Percentiles rank a stretch among this genome's conserved stretches.
phyloP scores from a whole-genome alignment of 208 protist genomes.

The Angomonas ambiguus region DNA sequence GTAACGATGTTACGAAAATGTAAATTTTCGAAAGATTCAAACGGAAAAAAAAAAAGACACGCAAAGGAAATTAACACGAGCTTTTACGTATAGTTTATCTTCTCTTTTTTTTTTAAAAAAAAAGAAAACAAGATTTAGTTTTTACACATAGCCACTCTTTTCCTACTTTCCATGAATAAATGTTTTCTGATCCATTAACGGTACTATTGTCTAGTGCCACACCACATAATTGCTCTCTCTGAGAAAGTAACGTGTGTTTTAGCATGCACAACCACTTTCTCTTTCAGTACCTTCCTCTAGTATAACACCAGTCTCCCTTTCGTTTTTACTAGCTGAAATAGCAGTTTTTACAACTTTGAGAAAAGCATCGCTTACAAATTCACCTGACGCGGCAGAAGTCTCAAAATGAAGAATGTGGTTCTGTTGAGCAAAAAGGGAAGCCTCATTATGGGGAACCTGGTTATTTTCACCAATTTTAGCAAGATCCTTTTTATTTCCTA shows the following conservation, averaged over 20 bases:
- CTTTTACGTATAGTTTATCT: too few relatives aligned
- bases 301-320: not conserved
- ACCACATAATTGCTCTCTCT: not conserved
- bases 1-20: too few relatives aligned
- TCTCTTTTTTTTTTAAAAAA: too few relatives aligned
- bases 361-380: slow-evolving; percentile 94
- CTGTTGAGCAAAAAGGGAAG: slow-evolving; percentile 91
- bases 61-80: too few relatives aligned
- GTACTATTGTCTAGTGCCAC: too few relatives aligned
- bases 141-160: not conserved
- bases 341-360: slow-evolving; percentile 71
- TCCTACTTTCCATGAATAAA: not conserved
- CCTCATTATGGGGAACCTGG: slow-evolving; percentile 93
- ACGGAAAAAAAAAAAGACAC: too few relatives aligned
- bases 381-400: slow-evolving; percentile 88
- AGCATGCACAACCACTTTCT: not conserved
- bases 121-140: slow-evolving; percentile 4
- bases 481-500: slow-evolving; percentile 94
- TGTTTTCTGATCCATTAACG: not conserved
- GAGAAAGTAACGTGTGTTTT: not conserved
- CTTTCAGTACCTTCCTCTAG: not conserved
- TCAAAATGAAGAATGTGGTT: slow-evolving; percentile 88
- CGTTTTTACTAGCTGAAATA: not conserved
- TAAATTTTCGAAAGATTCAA: too few relatives aligned
- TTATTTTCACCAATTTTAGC: slow-evolving; percentile 49